Base-by-base conservation (phyloP, 1,284 basidiomycete genomes). In the Ustilago loliicola region DNA sequence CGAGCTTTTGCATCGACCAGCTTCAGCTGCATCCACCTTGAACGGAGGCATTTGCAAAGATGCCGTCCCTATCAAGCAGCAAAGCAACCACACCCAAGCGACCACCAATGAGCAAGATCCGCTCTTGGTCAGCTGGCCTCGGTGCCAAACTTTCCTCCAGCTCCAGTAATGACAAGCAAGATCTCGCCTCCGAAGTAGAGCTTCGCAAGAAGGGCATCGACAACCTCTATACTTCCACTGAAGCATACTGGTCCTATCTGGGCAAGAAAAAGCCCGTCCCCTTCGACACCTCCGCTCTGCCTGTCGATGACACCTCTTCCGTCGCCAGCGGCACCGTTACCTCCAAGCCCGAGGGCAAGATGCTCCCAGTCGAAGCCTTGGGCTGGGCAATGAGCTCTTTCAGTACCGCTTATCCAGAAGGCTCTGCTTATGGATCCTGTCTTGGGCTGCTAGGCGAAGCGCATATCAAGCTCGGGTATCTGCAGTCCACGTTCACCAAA, bases 211-310 rank as follows among this genome's bases (percentile, higher is more conserved):
- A 67, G 34, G 74, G 71, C 32, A 74, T 72, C 61, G 60, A 72
- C 17, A 45, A 52, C 15, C 67, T 80, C 34, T 77, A 80, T 52
- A 42, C 61, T 3, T 71, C 71, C n/a, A 77, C 75, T 47, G 74
- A 80, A 54, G 71, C 68, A 9, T 77, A 74, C 40, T 77, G 78
- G 74, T 71, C 69, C 25, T 73, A 72, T 45, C 55, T 77, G 7
- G 72, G 66, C 45, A 77, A 77, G 57, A 77, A 72, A 61, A 80
- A 80, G 58, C 65, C 71, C 1, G 34, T 77, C 17, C 71, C 78
- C 10, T 77, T 77, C 50, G 74, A 77, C 40, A 55, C 61, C 8
- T 56, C 70, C 1, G 50, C 64, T 2, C 23, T 67, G 3, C 53
- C 67, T n/a, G 42, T 57, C 30, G 68, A 72, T 23, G 74, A 77